Base-by-base conservation (phyloP, 176 grass and related monocot species). In the Bromus sterilis region DNA sequence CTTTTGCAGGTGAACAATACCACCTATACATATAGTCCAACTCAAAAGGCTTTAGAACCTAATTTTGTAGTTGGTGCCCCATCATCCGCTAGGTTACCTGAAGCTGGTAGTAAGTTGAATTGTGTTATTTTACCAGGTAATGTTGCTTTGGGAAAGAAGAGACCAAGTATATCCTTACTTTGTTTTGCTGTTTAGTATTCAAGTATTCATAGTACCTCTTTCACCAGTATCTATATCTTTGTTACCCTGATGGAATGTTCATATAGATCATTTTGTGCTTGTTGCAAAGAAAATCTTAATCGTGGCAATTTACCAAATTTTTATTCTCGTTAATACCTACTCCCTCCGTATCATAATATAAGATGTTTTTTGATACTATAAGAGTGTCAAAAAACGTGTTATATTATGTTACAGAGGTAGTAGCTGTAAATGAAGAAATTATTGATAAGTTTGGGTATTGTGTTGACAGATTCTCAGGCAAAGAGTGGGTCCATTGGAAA, bases 1-100 rank as follows among this genome's bases (percentile, higher is more conserved):
- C 84, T 80, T 87, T 86, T 93, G 89, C 86, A 98, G 95, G 90
- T 90, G 78, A 83, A 95, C 86, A 91, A 86, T 89, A 82, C 76
- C 33, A 87, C 77, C 81, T 79, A 76, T 86, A 46, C 81, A 75
- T 82, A 85, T 84, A 76, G 75, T 85, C 75, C 80, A 78, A 76
- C 83, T 78, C 77, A 87, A 80, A 86, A 89, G 80, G 83, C 87
- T 86, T 62, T 78, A 87, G 78, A 87, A 84, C 83, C 90, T 53
- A 89, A 80, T 87, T 81, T 94, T 89, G 79, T 89, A 83, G 80
- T 76, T 79, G 82, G 73, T 83, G 70, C 72, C 53, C 71, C 80
- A 66, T 87, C 88, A 16, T 58, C 76, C 33, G 57, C 88, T 90
- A 91, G 79, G 86, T 88, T 98, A 71, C 82, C 88, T 77, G 84